phyloP scores from a whole-genome alignment of 2,329 filamentous ascomycete species.

The Neofusicoccum umdonicola region DNA sequence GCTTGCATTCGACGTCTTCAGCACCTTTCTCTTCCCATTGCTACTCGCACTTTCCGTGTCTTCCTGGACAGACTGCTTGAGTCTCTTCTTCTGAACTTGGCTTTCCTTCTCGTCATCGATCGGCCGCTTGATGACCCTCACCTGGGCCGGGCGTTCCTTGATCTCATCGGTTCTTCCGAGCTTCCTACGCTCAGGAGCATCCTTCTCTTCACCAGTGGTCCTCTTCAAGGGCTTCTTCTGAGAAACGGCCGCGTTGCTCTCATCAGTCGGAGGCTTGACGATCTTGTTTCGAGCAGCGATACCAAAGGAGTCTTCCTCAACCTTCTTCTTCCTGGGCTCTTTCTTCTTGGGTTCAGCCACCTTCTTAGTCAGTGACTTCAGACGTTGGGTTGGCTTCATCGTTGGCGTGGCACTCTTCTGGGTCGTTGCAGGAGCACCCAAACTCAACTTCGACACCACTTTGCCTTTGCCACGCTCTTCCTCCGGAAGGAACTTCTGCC shows the following conservation, averaged over 20 bases:
- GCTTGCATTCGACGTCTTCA: slow-evolving; percentile 48
- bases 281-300: slow-evolving; percentile 39
- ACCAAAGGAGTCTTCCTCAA: slow-evolving; percentile 37
- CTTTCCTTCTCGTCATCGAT: slow-evolving; percentile 24
- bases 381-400: slow-evolving; percentile 10
- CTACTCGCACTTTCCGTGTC: not conserved
- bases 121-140: slow-evolving; percentile 28
- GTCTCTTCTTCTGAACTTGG: not conserved
- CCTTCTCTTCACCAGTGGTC: slow-evolving; percentile 31
- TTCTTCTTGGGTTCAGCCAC: slow-evolving; percentile 42
- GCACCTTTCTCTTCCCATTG: slow-evolving; percentile 30
- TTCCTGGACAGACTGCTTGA: not conserved
- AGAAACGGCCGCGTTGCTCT: not conserved
- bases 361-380: slow-evolving; percentile 42
- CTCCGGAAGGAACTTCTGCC: slow-evolving; percentile 61
- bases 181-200: slow-evolving; percentile 46
- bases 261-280: slow-evolving; percentile 31
- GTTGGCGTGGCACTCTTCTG: slow-evolving; percentile 15
- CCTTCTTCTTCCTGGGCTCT: slow-evolving; percentile 49
- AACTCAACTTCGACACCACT: slow-evolving; percentile 58
- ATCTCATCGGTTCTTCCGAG: slow-evolving; percentile 44
- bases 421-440: slow-evolving; percentile 33
- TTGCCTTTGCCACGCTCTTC: slow-evolving; percentile 63
- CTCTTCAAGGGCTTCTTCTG: slow-evolving; percentile 16
- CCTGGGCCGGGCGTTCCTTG: slow-evolving; percentile 24